phyloP scores from a whole-genome alignment of 2,329 filamentous ascomycete species.

The Neodidymelliopsis sp. region DNA sequence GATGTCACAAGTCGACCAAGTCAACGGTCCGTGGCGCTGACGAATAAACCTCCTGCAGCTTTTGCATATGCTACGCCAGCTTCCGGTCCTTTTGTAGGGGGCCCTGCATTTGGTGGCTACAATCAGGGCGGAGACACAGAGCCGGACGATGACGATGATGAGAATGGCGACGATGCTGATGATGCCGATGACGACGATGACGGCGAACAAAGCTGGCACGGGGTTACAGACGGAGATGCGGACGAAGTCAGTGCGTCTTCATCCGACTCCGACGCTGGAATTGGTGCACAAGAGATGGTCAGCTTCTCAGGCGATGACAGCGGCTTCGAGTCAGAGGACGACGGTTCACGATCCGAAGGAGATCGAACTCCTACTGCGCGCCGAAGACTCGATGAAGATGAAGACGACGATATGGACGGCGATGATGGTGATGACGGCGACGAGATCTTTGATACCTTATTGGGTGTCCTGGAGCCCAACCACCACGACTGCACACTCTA shows the following conservation, averaged over 20 bases:
- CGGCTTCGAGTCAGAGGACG: conserved; percentile 40
- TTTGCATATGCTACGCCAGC: conserved; percentile 79
- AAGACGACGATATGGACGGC: conserved; percentile 14
- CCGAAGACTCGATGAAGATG: conserved; percentile 18
- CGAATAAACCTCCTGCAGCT: conserved; percentile 56
- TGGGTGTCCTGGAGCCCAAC: conserved; percentile 27
- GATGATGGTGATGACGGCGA: conserved; percentile 16
- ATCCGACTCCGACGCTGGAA: conserved; percentile 18
- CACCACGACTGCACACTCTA: conserved; percentile 21
- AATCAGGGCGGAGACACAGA: conserved; percentile 45
- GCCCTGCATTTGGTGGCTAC: conserved; percentile 31
- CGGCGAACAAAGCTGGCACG: conserved; percentile 36
- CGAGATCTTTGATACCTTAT: conserved; percentile 33
- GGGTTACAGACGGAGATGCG: conserved; percentile 27
- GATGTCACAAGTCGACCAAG: conserved; percentile 52
- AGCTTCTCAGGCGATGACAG: conserved; percentile 48
- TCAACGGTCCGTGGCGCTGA: conserved; percentile 48
- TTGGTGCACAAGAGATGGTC: conserved; percentile 39
- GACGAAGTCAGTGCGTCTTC: conserved; percentile 26
- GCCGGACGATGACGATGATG: conserved; percentile 44
- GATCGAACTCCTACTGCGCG: conserved; percentile 8
- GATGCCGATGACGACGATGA: conserved; percentile 37
- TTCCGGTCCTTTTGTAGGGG: conserved; percentile 57
- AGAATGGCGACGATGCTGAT: conserved; percentile 37
- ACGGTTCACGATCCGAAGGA: conserved; percentile 27